Percentiles rank a stretch among this genome's conserved stretches.
phyloP scores from a whole-genome alignment of 169 alveolate species.

The Plasmodium reichenowi region DNA sequence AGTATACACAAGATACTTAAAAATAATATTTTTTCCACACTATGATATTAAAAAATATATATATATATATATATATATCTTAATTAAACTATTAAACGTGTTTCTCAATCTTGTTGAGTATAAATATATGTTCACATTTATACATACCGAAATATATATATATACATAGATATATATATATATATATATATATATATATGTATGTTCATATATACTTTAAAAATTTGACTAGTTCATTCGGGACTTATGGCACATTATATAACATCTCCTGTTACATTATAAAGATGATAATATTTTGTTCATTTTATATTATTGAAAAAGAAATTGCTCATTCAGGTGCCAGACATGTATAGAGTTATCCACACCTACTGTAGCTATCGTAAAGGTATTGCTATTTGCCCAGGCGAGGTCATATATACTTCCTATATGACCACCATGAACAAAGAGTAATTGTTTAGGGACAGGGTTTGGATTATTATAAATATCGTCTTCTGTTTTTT shows the following conservation, averaged over 20 bases:
- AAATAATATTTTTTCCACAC: too few relatives aligned
- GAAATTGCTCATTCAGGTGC: constrained; percentile 71
- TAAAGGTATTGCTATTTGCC: constrained; percentile 70
- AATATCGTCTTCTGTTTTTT: constrained; percentile 61
- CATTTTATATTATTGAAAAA: constrained; percentile 26
- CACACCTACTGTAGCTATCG: constrained; percentile 60
- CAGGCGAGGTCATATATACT: constrained; percentile 84
- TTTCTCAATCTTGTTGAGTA: not conserved
- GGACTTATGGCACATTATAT: too few relatives aligned
- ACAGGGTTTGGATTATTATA: constrained; percentile 55
- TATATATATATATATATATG: not conserved
- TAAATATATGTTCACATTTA: not conserved
- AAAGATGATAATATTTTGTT: not conserved
- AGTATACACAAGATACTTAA: too few relatives aligned
- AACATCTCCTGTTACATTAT: too few relatives aligned
- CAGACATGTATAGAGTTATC: constrained; percentile 70
- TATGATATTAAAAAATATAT: too few relatives aligned
- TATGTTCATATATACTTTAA: not conserved
- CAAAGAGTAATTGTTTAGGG: constrained; percentile 80
- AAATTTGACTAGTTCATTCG: too few relatives aligned
- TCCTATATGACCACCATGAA: constrained; percentile 84
- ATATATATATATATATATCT: too few relatives aligned
- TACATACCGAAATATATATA: not conserved
- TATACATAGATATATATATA: not conserved
- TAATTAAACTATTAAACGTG: too few relatives aligned